Conservation (phyloP, 495 filamentous ascomycete species). For the Aspergillus leporis region DNA sequence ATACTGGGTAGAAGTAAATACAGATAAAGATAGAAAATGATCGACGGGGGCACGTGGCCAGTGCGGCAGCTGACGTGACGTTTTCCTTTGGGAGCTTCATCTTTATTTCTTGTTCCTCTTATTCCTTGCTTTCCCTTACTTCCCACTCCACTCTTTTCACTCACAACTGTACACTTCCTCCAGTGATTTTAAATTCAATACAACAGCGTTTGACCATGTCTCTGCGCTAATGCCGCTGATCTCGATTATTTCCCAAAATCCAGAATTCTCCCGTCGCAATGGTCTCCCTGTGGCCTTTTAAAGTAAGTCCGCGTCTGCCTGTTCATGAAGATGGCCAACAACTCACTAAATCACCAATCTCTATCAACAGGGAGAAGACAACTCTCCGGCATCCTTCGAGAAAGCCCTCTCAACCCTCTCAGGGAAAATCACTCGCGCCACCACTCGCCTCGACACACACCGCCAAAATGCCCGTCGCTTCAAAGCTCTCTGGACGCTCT, state of each 20-base stretch:
- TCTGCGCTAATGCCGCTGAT: not conserved
- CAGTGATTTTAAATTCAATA: not conserved
- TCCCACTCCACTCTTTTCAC: not conserved
- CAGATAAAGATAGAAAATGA: not conserved
- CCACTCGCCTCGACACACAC: conserved; percentile 66
- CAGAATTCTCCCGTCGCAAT: conserved; percentile 52
- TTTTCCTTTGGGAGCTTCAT: not conserved
- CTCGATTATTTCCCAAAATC: not conserved
- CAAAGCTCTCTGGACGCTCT: conserved; percentile 86
- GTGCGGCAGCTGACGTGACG: conserved; percentile 7
- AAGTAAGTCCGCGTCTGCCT: conserved; percentile 43
- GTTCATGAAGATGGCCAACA: not conserved
- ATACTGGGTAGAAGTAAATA: no score
- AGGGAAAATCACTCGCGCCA: conserved; percentile 72
- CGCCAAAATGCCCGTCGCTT: conserved; percentile 72
- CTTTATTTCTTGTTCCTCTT: not conserved
- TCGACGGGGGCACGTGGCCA: conserved; percentile 5
- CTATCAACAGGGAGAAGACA: conserved; percentile 66
- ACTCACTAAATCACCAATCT: conserved; percentile 9
- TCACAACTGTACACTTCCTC: not conserved
- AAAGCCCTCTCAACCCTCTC: conserved; percentile 81
- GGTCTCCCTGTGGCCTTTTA: conserved; percentile 85
- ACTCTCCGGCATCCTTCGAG: conserved; percentile 89
- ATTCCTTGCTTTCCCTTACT: not conserved
- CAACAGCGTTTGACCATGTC: conserved; percentile 1